A percentile compares a stretch with the other conserved stretches of the same genome.
Evolutionary conservation across 1,139 yeast genomes (phyloP).

Genomic region (Taiozyma sp.): DNA sequence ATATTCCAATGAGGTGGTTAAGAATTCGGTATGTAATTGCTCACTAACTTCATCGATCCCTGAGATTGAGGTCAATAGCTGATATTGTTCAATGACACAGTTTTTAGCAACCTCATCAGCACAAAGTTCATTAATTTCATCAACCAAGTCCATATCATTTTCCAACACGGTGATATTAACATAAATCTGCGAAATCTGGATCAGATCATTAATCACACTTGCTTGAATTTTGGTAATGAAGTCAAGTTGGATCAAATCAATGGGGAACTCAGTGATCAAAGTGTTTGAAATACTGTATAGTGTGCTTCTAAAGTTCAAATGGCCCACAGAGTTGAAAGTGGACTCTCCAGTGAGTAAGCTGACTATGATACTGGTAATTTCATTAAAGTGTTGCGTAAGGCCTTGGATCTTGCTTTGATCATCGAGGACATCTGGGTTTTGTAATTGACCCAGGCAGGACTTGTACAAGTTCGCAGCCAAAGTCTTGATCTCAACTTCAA

Average conservation of each 20-base stretch:
- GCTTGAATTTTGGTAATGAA: constrained; percentile 8
- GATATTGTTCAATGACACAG: constrained; percentile 27
- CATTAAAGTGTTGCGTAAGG: constrained; percentile 18
- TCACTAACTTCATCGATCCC: constrained; percentile 13
- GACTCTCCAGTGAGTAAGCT: constrained; percentile 20
- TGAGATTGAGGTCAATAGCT: constrained; percentile 21
- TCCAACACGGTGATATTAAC: constrained; percentile 10
- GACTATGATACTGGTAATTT: constrained; percentile 8
- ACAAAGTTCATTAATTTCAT: constrained; percentile 11
- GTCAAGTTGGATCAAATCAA: constrained; percentile 20
- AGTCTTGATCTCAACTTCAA: constrained; percentile 37
- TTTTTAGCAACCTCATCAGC: constrained; percentile 23
- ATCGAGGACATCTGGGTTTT: constrained; percentile 45
- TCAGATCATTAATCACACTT: constrained; percentile 20
- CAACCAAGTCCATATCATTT: constrained; percentile 4
- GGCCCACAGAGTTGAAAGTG: constrained; percentile 8
- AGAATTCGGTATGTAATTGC: constrained; percentile 1
- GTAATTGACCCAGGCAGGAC: constrained; percentile 46
- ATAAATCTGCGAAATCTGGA: constrained; percentile 9
- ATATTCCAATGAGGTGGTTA: constrained; percentile 4
- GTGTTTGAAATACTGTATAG: constrained; percentile 25
- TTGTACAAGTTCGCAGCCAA: constrained; percentile 49
- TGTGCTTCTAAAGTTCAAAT: constrained; percentile 19
- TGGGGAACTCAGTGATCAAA: constrained; percentile 29
- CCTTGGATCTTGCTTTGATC: constrained; percentile 28